Evolutionary conservation across 768 basidiomycete species (phyloP).

Genomic region (Psilocybe cyanescens): DNA sequence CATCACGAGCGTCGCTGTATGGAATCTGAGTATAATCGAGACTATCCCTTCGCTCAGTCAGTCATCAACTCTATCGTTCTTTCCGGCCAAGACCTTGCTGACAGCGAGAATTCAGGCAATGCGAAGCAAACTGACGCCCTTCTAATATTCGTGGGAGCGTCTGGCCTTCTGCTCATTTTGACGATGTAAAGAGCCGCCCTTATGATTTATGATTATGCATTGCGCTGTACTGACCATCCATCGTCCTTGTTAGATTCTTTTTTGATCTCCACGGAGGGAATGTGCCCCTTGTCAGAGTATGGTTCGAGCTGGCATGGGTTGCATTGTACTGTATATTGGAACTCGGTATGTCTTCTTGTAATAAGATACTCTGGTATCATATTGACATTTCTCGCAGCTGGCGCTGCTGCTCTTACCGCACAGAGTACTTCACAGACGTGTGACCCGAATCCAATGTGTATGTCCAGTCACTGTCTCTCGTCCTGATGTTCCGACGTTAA

Average conservation of each 20-base stretch:
- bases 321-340: slow-evolving; percentile 59
- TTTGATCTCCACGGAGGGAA: slow-evolving; percentile 57
- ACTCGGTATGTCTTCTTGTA: slow-evolving; percentile 48
- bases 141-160: slow-evolving; percentile 60
- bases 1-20: slow-evolving; percentile 66
- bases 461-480: background rate
- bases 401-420: slow-evolving; percentile 26
- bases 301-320: slow-evolving; percentile 74
- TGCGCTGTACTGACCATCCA: background rate
- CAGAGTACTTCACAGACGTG: slow-evolving; percentile 23
- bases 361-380: background rate
- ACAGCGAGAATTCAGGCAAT: slow-evolving; percentile 14
- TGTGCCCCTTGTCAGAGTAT: slow-evolving; percentile 61
- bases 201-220: background rate
- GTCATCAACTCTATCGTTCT: slow-evolving; percentile 20
- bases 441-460: slow-evolving; percentile 11
- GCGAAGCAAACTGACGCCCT: slow-evolving; percentile 58
- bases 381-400: slow-evolving; percentile 16
- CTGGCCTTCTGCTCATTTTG: slow-evolving; percentile 61
- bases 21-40: slow-evolving; percentile 63
- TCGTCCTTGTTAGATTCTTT: slow-evolving; percentile 51
- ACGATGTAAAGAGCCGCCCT: slow-evolving; percentile 49
- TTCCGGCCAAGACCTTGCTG: background rate
- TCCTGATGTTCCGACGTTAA: background rate
- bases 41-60: slow-evolving; percentile 39